Evolutionary conservation across 164 flowering plant genomes (phyloP), one percentile per base, ranked within the genome.

Genomic region (Akebia trifoliata): DNA sequence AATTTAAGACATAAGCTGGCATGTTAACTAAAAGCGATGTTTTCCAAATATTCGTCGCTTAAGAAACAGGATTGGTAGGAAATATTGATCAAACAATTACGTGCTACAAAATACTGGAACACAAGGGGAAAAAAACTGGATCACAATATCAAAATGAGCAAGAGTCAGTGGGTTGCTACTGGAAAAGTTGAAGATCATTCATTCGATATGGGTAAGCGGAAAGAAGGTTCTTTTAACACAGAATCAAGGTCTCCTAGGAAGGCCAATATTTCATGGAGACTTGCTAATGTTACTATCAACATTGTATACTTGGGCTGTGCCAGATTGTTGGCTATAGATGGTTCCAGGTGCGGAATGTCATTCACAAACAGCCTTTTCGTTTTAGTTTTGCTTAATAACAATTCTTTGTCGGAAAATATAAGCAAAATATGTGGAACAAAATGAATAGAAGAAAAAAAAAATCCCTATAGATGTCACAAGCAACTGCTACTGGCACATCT

Each of bases 1-100:
- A 52, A 17, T 43, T 36, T 25, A 53, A 59, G 35, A 46, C 11
- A 20, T 62, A 40, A 65, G 45, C n/a, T 31, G 40, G n/a, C 28
- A 34, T 11, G 30, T 8, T 25, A n/a, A 63, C 49, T 25, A 4
- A 47, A 9, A 30, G 47, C 42, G 47, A 25, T 30, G 28, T 18
- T 32, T 31, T 5, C 2, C 50, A 39, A 48, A 6, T 31, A 42
- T n/a, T n/a, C n/a, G n/a, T n/a, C n/a, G n/a, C n/a, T n/a, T n/a
- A n/a, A n/a, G n/a, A n/a, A n/a, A n/a, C n/a, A n/a, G n/a, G n/a
- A n/a, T n/a, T n/a, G n/a, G n/a, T n/a, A n/a, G n/a, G n/a, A n/a
- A n/a, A n/a, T n/a, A n/a, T n/a, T n/a, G n/a, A n/a, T n/a, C n/a
- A n/a, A n/a, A n/a, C n/a, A n/a, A n/a, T n/a, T n/a, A n/a, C n/a